phyloP scores from a whole-genome alignment of 306 rosid species.

The Cicer judaicum region DNA sequence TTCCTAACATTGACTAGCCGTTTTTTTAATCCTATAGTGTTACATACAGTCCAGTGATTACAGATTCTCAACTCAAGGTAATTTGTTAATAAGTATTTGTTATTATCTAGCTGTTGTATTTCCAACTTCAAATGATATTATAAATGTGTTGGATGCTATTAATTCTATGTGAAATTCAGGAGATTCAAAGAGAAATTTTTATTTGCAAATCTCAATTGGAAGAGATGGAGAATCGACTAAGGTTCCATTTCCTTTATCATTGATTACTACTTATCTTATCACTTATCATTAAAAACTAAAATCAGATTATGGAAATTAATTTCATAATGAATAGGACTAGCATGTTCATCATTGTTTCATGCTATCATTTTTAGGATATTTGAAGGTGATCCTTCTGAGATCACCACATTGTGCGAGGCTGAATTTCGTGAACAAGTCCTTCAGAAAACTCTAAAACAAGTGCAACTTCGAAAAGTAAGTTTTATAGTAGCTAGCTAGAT shows the following conservation, averaged over 20 bases:
- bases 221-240: constrained; percentile 58
- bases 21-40: constrained; percentile 4
- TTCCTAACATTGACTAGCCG: neutral
- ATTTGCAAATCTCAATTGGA: constrained; percentile 53
- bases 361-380: constrained; percentile 51
- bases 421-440: constrained; percentile 59
- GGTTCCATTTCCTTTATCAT: constrained; percentile 42
- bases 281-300: neutral
- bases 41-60: constrained; percentile 55
- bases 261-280: neutral
- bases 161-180: constrained; percentile 44
- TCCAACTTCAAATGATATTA: constrained; percentile 13
- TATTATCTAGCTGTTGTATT: neutral
- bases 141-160: neutral
- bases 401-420: constrained; percentile 55
- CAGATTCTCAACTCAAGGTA: constrained; percentile 64
- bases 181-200: constrained; percentile 54
- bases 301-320: neutral
- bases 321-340: neutral
- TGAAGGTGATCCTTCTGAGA: constrained; percentile 67
- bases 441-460: constrained; percentile 55
- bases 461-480: constrained; percentile 55
- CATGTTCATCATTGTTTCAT: neutral
- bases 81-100: constrained; percentile 24
- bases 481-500: neutral